Conservation (phyloP, 164 flowering plant genomes). For the Vitis amurensis region DNA sequence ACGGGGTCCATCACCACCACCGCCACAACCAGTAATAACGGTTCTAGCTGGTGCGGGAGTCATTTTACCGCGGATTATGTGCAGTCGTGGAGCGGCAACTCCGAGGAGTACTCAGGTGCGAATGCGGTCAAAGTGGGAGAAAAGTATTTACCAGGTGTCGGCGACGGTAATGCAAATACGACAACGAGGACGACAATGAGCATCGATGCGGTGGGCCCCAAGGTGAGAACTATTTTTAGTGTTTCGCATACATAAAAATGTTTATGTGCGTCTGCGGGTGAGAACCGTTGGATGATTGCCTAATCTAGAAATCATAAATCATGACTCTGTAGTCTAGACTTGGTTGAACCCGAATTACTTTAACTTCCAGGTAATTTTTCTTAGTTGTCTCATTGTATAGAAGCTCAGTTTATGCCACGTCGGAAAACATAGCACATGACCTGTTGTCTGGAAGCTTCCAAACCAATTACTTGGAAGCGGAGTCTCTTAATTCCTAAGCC, state of each 20-base stretch:
- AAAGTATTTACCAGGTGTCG: constrained; percentile 20
- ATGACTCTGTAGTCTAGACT: no score
- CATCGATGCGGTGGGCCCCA: constrained; percentile 7
- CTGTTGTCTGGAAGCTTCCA: no score
- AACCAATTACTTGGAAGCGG: no score
- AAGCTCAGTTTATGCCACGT: no score
- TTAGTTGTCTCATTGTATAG: no score
- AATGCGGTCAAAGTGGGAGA: constrained; percentile 4
- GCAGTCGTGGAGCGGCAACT: constrained; percentile 20
- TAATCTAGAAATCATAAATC: no score
- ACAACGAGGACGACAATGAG: neutral
- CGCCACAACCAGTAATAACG: constrained; percentile 12
- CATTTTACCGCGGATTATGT: constrained; percentile 35
- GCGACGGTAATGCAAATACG: constrained; percentile 12
- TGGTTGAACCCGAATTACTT: no score
- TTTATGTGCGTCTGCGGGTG: no score
- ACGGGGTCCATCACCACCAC: neutral
- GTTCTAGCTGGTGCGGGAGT: constrained; percentile 43
- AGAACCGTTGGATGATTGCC: no score
- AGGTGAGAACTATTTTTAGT: constrained; percentile 16
- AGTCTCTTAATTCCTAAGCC: no score
- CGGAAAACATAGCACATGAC: no score
- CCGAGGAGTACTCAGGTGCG: neutral
- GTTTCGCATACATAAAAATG: neutral
- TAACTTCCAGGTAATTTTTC: no score